Percentiles rank a stretch among this genome's conserved stretches.
These are phyloP conservation scores for Phytophthora foliorum DNA, from an alignment of 352 stramenopile species.

Conservation along the genomic window DNA sequence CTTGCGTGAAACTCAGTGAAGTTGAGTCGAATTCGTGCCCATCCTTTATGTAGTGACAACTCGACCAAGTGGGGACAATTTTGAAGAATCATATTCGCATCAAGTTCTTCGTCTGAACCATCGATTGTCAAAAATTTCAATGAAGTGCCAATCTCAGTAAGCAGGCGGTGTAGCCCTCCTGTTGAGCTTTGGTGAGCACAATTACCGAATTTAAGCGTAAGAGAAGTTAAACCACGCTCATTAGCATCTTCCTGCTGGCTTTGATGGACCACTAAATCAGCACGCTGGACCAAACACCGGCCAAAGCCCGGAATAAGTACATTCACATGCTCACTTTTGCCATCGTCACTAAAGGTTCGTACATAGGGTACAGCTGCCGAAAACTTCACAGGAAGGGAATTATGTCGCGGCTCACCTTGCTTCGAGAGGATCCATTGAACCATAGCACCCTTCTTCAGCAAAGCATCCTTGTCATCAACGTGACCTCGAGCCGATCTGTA, in stretches of 20 bases:
- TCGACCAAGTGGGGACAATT: slow-evolving; percentile 19
- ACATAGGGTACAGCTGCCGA: slow-evolving; percentile 12
- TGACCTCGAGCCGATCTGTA: slow-evolving; percentile 5
- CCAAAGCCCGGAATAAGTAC: slow-evolving; percentile 24
- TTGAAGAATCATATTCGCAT: slow-evolving; percentile 16
- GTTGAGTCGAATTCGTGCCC: slow-evolving; percentile 11
- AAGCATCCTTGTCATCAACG: slow-evolving; percentile 2
- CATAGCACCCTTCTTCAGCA: slow-evolving; percentile 14
- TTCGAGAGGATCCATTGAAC: slow-evolving; percentile 7
- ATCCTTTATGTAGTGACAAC: slow-evolving; percentile 11
- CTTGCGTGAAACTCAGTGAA: slow-evolving; percentile 20
- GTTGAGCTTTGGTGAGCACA: background rate
- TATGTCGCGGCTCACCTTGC: background rate
- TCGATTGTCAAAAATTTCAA: slow-evolving; percentile 17
- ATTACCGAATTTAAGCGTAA: slow-evolving; percentile 17
- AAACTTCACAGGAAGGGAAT: slow-evolving; percentile 3
- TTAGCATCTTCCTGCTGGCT: background rate
- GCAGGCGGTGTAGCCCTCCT: slow-evolving; percentile 8
- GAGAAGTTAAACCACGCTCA: slow-evolving; percentile 5
- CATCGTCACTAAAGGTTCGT: slow-evolving; percentile 15
- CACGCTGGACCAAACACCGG: slow-evolving; percentile 13
- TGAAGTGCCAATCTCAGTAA: slow-evolving; percentile 7
- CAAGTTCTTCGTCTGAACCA: background rate
- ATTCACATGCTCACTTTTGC: slow-evolving; percentile 17
- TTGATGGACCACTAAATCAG: slow-evolving; percentile 5